These are phyloP conservation scores for Tulasnella sp. DNA, from an alignment of 768 basidiomycete genomes.

Conservation along the genomic window DNA sequence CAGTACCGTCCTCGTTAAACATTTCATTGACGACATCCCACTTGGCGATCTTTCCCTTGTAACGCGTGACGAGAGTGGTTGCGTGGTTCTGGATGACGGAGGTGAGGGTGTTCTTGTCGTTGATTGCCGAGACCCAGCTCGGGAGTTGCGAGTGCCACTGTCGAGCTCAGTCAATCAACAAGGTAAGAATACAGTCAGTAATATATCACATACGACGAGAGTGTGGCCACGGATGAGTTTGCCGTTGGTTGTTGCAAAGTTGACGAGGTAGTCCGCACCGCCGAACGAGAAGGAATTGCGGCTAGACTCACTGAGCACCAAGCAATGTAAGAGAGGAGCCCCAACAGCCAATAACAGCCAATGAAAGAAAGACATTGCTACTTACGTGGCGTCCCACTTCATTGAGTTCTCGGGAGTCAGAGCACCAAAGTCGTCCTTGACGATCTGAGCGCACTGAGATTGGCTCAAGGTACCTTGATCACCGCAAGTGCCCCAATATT, in stretches of 20 bases:
- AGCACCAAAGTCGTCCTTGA: slow-evolving; percentile 14
- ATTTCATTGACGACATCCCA: slow-evolving; percentile 28
- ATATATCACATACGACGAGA: slow-evolving; percentile 1
- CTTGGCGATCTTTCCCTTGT: slow-evolving; percentile 13
- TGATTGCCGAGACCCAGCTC: slow-evolving; percentile 12
- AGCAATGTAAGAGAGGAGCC: background rate
- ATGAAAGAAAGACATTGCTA: background rate
- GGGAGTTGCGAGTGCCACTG: slow-evolving; percentile 14
- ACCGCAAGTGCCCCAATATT: slow-evolving; percentile 3
- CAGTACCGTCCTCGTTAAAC: slow-evolving; percentile 40
- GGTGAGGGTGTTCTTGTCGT: slow-evolving; percentile 12
- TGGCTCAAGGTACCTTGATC: background rate
- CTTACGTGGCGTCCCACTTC: slow-evolving; percentile 7
- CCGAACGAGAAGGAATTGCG: slow-evolving; percentile 14
- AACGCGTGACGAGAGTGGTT: slow-evolving; percentile 12
- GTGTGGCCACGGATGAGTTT: slow-evolving; percentile 16
- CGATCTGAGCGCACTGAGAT: slow-evolving; percentile 11
- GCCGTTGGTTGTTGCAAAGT: slow-evolving; percentile 14
- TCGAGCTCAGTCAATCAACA: background rate
- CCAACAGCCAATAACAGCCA: no score
- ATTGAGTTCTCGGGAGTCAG: slow-evolving; percentile 17
- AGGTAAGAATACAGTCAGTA: background rate
- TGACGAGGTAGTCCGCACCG: slow-evolving; percentile 16
- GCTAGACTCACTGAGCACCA: slow-evolving; percentile 4
- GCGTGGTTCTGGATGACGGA: slow-evolving; percentile 16